phyloP scores from a whole-genome alignment of 2,329 filamentous ascomycete genomes.

The Emericellopsis atlantica region DNA sequence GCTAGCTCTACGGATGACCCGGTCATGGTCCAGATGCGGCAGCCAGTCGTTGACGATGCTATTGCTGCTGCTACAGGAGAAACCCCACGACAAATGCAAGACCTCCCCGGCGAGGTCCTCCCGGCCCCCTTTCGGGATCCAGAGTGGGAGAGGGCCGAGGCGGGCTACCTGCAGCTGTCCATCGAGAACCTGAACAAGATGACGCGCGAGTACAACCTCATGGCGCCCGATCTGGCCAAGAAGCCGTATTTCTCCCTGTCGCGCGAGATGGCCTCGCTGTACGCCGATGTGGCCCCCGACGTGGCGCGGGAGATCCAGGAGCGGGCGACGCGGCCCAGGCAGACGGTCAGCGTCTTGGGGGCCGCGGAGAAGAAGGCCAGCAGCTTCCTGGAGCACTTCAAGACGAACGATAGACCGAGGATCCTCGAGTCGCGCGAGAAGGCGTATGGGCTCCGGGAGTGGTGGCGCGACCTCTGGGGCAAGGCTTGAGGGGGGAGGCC shows the following conservation, averaged over 20 bases:
- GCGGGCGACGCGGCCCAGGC: constrained; percentile 40
- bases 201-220: constrained; percentile 83
- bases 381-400: constrained; percentile 34
- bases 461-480: constrained; percentile 72
- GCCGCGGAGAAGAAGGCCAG: constrained; percentile 12
- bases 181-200: constrained; percentile 68
- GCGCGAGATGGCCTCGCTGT: constrained; percentile 71
- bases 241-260: constrained; percentile 83
- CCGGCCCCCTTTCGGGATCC: constrained; percentile 63
- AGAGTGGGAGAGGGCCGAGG: constrained; percentile 61
- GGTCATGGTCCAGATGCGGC: constrained; percentile 31
- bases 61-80: background rate
- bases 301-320: constrained; percentile 62
- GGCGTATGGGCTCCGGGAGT: constrained; percentile 77
- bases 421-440: constrained; percentile 64
- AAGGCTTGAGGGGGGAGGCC: constrained; percentile 4
- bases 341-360: constrained; percentile 14
- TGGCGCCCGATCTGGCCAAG: constrained; percentile 84
- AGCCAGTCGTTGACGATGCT: constrained; percentile 11
- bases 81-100: constrained; percentile 1
- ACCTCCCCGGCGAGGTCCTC: constrained; percentile 10
- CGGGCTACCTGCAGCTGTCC: constrained; percentile 61
- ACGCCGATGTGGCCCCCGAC: constrained; percentile 70
- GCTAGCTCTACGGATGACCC: constrained; percentile 33
- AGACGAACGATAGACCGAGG: constrained; percentile 33